Evolutionary conservation across 371 early-diverging fungal genomes (phyloP).

Genomic region (Mortierella sp.): DNA sequence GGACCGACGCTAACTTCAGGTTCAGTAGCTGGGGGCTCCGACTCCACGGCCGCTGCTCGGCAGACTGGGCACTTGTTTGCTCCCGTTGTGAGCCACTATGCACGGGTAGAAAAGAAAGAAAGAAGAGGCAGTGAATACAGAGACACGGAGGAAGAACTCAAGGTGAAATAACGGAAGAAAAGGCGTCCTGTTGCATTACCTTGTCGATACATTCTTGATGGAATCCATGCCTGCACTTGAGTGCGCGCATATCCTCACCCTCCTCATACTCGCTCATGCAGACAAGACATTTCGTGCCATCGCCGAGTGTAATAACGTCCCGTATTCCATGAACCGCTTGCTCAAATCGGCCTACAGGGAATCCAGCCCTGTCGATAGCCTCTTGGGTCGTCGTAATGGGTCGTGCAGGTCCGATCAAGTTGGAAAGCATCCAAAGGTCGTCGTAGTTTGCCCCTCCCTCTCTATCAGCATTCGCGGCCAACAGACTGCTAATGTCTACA

Average conservation of each 20-base stretch:
- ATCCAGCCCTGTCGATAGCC: slow-evolving; percentile 59
- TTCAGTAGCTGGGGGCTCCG: slow-evolving; percentile 15
- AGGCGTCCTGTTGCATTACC: too few relatives aligned
- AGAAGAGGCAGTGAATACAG: neutral
- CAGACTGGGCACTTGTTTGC: slow-evolving; percentile 64
- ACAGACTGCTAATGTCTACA: slow-evolving; percentile 43
- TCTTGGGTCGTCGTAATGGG: slow-evolving; percentile 65
- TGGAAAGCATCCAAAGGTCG: slow-evolving; percentile 66
- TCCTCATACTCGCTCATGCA: slow-evolving; percentile 80
- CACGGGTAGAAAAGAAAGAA: neutral
- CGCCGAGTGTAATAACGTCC: slow-evolving; percentile 43
- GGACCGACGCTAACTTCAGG: slow-evolving; percentile 19
- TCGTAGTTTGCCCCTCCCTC: slow-evolving; percentile 60
- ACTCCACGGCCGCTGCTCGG: slow-evolving; percentile 47
- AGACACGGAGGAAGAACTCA: neutral
- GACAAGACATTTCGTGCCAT: slow-evolving; percentile 58
- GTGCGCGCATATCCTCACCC: slow-evolving; percentile 72
- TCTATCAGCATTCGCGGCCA: slow-evolving; percentile 34
- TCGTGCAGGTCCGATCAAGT: slow-evolving; percentile 69
- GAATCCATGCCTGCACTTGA: slow-evolving; percentile 84
- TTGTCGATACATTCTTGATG: slow-evolving; percentile 86
- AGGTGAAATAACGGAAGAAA: too few relatives aligned
- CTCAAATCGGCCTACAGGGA: slow-evolving; percentile 54
- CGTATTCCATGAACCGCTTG: slow-evolving; percentile 47
- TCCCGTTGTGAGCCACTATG: slow-evolving; percentile 59